A percentile compares a stretch with the other conserved stretches of the same genome.
Evolutionary conservation across 2,329 filamentous ascomycete species (phyloP).

Genomic region (Ceratocystis eucalypticola): DNA sequence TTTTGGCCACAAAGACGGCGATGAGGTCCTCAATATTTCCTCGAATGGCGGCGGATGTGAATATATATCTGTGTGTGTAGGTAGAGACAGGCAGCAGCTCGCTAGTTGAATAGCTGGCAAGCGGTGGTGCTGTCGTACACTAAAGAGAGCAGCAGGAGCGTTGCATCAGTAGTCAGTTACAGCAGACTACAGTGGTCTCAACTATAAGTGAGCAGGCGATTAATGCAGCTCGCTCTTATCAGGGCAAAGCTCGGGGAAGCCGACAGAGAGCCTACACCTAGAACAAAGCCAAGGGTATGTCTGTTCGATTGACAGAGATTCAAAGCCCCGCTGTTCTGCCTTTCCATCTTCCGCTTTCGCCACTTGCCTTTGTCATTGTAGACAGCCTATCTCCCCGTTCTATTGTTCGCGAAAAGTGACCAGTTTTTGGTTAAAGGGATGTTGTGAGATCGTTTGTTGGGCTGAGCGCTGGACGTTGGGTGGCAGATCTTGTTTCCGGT

Average conservation of each 20-base stretch:
- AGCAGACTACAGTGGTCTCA: not conserved
- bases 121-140: not conserved
- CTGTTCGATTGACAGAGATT: too few species aligned
- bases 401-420: too few species aligned
- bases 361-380: not conserved
- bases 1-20: not conserved
- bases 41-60: not conserved
- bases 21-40: not conserved
- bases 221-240: not conserved
- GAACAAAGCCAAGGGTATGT: not conserved
- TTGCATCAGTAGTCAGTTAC: not conserved
- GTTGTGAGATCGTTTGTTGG: not conserved
- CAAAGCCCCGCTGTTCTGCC: not conserved
- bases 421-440: not conserved
- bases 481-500: not conserved
- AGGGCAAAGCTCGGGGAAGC: not conserved
- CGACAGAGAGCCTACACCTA: not conserved
- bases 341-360: not conserved
- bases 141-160: not conserved
- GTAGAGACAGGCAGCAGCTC: not conserved
- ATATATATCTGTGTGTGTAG: not conserved
- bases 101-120: not conserved
- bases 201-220: not conserved
- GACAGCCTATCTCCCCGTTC: not conserved
- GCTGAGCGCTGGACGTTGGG: not conserved